Evolutionary conservation across 805 yeast species (phyloP).

Genomic region (Zygosaccharomyces lentus): DNA sequence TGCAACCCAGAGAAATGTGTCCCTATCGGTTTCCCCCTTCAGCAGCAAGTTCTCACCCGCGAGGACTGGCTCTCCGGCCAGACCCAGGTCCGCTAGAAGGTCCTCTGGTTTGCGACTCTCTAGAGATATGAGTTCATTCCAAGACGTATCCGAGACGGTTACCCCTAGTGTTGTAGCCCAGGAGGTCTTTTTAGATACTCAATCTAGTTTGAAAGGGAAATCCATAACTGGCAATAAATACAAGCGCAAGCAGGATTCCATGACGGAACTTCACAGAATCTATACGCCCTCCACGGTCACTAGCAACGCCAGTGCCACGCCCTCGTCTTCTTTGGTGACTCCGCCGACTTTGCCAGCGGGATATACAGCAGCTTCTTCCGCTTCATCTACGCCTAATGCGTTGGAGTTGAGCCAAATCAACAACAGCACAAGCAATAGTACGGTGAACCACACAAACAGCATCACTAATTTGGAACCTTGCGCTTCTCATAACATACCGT

Average conservation of each 20-base stretch:
- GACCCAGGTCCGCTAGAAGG: slow-evolving; percentile 29
- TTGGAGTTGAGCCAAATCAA: slow-evolving; percentile 14
- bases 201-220: slow-evolving; percentile 10
- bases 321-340: slow-evolving; percentile 16
- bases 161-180: slow-evolving; percentile 8
- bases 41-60: slow-evolving; percentile 30
- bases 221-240: slow-evolving; percentile 17
- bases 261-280: slow-evolving; percentile 23
- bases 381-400: slow-evolving; percentile 24
- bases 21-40: slow-evolving; percentile 23
- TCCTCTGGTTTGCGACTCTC: slow-evolving; percentile 28
- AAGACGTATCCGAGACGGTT: slow-evolving; percentile 15
- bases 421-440: slow-evolving; percentile 4
- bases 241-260: slow-evolving; percentile 32
- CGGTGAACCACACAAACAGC: slow-evolving; percentile 1
- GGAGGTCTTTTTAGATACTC: slow-evolving; percentile 27
- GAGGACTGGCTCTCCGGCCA: slow-evolving; percentile 30
- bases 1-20: slow-evolving; percentile 21
- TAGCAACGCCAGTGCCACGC: slow-evolving; percentile 12
- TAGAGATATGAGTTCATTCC: slow-evolving; percentile 25
- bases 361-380: slow-evolving; percentile 16
- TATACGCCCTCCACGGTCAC: slow-evolving; percentile 12
- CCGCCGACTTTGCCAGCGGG: slow-evolving; percentile 17
- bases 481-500: slow-evolving; percentile 7
- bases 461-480: slow-evolving; percentile 1